Evolutionary conservation across 192 early-diverging fungal genomes (phyloP), one percentile per base, ranked within the genome.

Genomic region (Coemansia sp.): DNA sequence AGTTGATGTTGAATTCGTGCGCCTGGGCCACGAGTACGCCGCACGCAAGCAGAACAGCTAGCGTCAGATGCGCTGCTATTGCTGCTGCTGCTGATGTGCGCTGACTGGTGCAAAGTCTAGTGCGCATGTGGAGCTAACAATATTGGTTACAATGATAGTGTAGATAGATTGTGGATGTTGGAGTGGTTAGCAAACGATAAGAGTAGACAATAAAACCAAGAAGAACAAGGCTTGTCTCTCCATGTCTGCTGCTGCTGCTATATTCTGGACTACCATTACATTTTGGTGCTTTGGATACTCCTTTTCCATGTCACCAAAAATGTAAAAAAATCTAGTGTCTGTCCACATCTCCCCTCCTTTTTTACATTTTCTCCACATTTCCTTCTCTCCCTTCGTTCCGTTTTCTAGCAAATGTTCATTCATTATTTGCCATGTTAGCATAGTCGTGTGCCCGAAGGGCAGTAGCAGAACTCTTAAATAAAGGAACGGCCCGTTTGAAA

Each of bases 1-100:
- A 67, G 46, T 71, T 63, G 13, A 73, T 74, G 68, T 88, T 71
- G 54, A 88, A 88, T 19, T 70, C 84, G 45, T 71, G 39, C 37
- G 61, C 78, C 8, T 54, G 41, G 7, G 56, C 68, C 9, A 18
- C 42, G 36, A 78, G 16, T 39, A 18, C 66, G 70, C 61, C 3
- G 46, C 68, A 73, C 41, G 62, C 60, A 36, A 74, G 40, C 52
- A 73, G 51, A 52, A 68, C 48, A 3, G 49, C 57, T 58, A 67
- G 48, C 19, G 40, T 62, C 41, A 68, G 60, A 54, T 63, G 68
- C 62, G 60, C 71, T 68, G 74, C 73, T 26, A 26, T 26, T 26
- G 26, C 26, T 26, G 26, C 26, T 26, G 26, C 26, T 26, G 26
- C 26, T 26, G 26, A 26, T 43, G 39, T 21, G 41, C 13, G 26